Base-by-base conservation (phyloP, 768 basidiomycete species). In the Megacollybia marginata region DNA sequence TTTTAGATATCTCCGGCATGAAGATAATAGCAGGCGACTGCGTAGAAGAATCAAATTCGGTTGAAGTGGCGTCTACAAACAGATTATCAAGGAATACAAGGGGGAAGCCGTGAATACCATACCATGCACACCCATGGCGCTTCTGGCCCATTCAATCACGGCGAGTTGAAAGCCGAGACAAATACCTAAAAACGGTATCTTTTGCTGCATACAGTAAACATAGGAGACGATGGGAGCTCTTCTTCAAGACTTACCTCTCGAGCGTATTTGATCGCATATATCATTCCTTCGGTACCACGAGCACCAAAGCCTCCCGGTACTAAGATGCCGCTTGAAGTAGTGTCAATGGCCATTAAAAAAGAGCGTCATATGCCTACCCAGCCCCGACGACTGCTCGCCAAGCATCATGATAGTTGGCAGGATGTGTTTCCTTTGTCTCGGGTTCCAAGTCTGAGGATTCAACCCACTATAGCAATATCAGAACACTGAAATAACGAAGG, bases 1-100 rank as follows among this genome's bases (percentile, higher is more conserved):
- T 97, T 63, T 86, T 88, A 10, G 92, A 96, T 57, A 99, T 90
- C 65, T 99, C 96, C 15, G 96, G 96, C 96, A 99, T 99, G 78
- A 94, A 98, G 57, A 98, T 76, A 66, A 97, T 74, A 49, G 93
- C 75, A 0, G 87, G 88, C 55, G 85, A 71, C n/a, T 69, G 64
- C 2, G 83, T 70, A 1, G 79, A 65, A 3, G 78, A 61, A 36
- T 75, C 67, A 57, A 98, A 88, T 66, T 99, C 95, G 31, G 80
- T 69, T 3, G 95, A 98, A 44, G 83, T 87, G 5, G 95, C 92
- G 49, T 81, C 92, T 88, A 61, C 13, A 43, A 47, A 42, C 44
- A 49, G n/a, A 56, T 52, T 36, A 59, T 34, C 35, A 38, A 35
- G 31, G 44, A 8, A 11, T 35, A 43, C 18, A 31, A 45, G 45